Conservation (phyloP, 495 filamentous ascomycete species). For the Neurospora sp. region DNA sequence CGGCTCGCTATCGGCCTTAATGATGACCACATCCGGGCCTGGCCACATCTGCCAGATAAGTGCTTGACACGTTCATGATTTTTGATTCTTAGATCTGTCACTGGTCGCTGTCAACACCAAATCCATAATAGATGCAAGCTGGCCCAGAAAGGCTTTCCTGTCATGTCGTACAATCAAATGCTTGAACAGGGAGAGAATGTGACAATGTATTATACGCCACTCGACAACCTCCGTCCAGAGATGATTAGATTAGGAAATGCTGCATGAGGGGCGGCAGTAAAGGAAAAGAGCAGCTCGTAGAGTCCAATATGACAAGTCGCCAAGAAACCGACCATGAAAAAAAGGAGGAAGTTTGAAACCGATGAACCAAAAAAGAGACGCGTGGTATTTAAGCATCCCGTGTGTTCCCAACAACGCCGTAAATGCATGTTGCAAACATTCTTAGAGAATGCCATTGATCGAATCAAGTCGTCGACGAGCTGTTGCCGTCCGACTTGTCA, state of each 20-base stretch:
- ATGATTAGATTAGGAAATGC: background rate
- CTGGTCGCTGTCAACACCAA: background rate
- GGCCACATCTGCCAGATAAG: background rate
- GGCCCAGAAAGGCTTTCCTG: background rate
- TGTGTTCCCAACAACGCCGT: background rate
- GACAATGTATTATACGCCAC: background rate
- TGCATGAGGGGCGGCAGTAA: background rate
- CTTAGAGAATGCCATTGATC: background rate
- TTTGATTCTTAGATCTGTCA: background rate
- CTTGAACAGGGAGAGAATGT: background rate
- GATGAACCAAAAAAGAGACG: background rate
- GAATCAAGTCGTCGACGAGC: background rate
- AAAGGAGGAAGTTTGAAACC: background rate
- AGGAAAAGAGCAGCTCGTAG: background rate
- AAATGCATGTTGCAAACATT: background rate
- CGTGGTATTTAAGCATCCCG: background rate
- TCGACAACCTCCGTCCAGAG: background rate
- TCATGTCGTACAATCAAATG: background rate
- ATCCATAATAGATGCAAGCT: background rate
- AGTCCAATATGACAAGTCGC: background rate
- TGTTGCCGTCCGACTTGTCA: background rate
- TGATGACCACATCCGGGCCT: background rate
- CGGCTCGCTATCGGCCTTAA: background rate
- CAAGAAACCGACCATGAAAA: background rate
- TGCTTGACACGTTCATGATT: background rate